Conservation (phyloP, 768 basidiomycete genomes). For the Vishniacozyma victoriae region DNA sequence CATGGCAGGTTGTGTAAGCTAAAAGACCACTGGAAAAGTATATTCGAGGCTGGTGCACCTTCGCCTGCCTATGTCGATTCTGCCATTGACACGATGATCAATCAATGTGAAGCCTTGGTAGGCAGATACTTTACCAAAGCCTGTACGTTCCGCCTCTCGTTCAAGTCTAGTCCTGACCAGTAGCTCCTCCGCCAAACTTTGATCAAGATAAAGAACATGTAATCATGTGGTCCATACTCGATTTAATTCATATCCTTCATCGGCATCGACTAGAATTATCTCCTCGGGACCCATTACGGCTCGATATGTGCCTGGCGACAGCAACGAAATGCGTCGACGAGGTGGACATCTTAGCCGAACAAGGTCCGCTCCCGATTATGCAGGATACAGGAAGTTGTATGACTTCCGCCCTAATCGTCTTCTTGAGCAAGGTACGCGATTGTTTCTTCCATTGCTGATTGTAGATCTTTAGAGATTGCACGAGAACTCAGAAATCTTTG, state of each 20-base stretch:
- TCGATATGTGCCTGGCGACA: constrained; percentile 16
- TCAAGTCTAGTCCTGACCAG: background rate
- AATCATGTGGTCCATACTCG: constrained; percentile 17
- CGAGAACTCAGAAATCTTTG: constrained; percentile 14
- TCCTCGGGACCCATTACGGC: constrained; percentile 5
- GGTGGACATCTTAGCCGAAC: constrained; percentile 15
- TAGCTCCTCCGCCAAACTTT: constrained; percentile 16
- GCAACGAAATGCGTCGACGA: constrained; percentile 14
- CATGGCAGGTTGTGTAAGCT: constrained; percentile 20
- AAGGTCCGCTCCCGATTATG: constrained; percentile 21
- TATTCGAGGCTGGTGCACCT: constrained; percentile 9
- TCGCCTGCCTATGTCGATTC: constrained; percentile 12
- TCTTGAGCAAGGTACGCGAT: constrained; percentile 18
- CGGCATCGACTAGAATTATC: constrained; percentile 12
- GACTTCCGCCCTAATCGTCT: constrained; percentile 19
- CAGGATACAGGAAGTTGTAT: constrained; percentile 26
- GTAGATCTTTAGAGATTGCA: constrained; percentile 17
- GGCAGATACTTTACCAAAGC: constrained; percentile 14
- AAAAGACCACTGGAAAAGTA: constrained; percentile 26
- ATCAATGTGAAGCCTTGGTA: constrained; percentile 18
- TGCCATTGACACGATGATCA: constrained; percentile 14
- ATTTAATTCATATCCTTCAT: constrained; percentile 20
- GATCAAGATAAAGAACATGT: constrained; percentile 22
- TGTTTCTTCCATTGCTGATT: background rate
- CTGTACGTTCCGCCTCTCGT: constrained; percentile 5